phyloP scores from a whole-genome alignment of 2,329 filamentous ascomycete genomes.

The Chrysoporthe austroafricana region DNA sequence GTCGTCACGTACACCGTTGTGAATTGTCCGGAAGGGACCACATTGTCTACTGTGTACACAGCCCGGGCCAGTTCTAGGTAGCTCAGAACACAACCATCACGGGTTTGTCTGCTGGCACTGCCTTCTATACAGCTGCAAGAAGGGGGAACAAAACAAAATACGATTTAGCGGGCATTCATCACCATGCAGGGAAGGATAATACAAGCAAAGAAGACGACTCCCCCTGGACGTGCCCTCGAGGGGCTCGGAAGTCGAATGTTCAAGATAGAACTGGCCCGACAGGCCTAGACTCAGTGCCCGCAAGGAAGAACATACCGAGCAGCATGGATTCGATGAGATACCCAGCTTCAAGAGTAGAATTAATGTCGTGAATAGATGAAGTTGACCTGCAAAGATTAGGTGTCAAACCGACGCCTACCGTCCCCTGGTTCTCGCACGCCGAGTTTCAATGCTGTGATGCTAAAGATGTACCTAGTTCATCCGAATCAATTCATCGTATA shows the following conservation, averaged over 20 bases:
- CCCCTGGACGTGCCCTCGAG: neutral
- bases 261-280: neutral
- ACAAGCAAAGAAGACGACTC: neutral
- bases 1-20: neutral
- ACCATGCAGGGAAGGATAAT: neutral
- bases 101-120: neutral
- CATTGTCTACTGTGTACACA: slow-evolving; percentile 3
- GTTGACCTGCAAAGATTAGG: neutral
- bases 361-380: neutral
- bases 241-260: neutral
- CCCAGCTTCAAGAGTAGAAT: neutral
- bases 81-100: neutral
- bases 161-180: neutral
- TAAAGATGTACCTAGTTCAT: no score
- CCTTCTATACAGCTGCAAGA: neutral
- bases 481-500: no score
- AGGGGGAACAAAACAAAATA: neutral
- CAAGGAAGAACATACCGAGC: neutral
- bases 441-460: neutral
- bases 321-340: neutral
- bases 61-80: neutral
- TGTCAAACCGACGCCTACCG: no score
- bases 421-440: neutral
- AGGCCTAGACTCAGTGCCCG: neutral
- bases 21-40: neutral